Percentiles rank a stretch among this genome's conserved stretches.
These are phyloP conservation scores for Rhodotorula kratochvilovae DNA, from an alignment of 768 basidiomycete species.

Conservation along the genomic window DNA sequence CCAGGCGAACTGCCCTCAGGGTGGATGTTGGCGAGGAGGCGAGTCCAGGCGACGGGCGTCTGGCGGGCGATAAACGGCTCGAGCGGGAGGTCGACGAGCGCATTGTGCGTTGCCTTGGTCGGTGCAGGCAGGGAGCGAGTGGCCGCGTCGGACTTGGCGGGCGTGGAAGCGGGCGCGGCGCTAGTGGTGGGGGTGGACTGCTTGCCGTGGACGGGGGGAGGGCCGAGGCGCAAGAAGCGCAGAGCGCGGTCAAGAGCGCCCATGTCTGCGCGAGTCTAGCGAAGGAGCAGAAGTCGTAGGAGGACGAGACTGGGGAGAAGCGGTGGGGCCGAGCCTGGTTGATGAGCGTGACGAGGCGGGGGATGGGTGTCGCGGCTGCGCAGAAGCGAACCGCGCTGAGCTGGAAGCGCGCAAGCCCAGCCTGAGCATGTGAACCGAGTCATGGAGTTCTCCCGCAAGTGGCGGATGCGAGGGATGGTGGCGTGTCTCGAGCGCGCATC, in stretches of 20 bases:
- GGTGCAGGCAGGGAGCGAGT: background rate
- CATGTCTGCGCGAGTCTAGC: background rate
- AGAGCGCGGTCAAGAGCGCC: background rate
- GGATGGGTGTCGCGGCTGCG: too few relatives aligned
- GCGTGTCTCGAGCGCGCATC: too few relatives aligned
- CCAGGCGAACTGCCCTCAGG: slow-evolving; percentile 35
- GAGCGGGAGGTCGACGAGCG: slow-evolving; percentile 24
- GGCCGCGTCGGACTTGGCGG: background rate
- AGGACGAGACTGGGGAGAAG: background rate
- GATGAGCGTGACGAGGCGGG: too few relatives aligned
- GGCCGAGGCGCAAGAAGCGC: background rate
- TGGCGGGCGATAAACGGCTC: slow-evolving; percentile 14
- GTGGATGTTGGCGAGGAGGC: slow-evolving; percentile 33
- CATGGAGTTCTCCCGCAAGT: too few relatives aligned
- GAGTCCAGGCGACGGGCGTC: slow-evolving; percentile 4
- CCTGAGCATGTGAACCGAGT: too few relatives aligned
- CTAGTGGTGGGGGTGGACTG: background rate
- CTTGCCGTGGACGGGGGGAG: background rate
- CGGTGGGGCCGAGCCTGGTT: too few relatives aligned
- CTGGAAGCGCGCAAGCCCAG: too few relatives aligned
- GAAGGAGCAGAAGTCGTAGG: background rate
- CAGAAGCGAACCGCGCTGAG: too few relatives aligned
- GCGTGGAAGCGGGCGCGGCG: too few relatives aligned
- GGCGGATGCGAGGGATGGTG: too few relatives aligned
- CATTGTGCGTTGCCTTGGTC: background rate